Base-by-base conservation (phyloP, 2,329 filamentous ascomycete species). In the Epichloe gansuensis region DNA sequence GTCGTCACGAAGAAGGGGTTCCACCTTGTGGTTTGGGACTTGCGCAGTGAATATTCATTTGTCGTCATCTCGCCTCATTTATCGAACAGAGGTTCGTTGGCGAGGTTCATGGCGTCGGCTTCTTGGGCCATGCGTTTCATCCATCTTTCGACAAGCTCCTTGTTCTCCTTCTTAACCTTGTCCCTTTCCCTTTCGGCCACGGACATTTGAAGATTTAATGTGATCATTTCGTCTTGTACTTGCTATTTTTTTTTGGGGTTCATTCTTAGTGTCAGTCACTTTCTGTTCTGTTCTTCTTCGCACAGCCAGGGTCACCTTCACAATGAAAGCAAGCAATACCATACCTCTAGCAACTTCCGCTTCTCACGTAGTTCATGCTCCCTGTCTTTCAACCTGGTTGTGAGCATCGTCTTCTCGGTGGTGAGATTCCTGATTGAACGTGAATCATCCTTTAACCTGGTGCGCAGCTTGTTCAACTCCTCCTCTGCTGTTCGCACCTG, bases 171-270 rank as follows among this genome's bases (percentile, higher is more conserved):
- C 64, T 83, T 80, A 57, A 95, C 72, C 67, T 82, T 83, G 64
- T 85, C 82, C 31, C 79, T 76, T 63, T 82, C 81, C 65, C 91
- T 80, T 66, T 94, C 90, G 3, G 85, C 83, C 74, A 96, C 81
- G 60, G 93, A 90, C 44, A 96, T 75, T 68, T 97, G 87, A 58
- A 97, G 75, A 59, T 91, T 91, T 46, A 96, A 71, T 1, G 88
- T 85, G 49, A 95, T 83, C 69, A 95, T 84, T 68, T 98, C 93
- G 68, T 96, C 91, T 70, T 97, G 91, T 51, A 95, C 84, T 62
- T 91, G 80, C 78, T 85, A 61, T 12, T n/a, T 15, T 15, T 17
- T 21, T 4, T n/a, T n/a, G n/a, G 17, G 17, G n/a, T 46, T 17
- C 13, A 31, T 5, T 46, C 6, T 43, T 41, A 35, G 45, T 28